These are phyloP conservation scores for Fusarium papillatum DNA, from an alignment of 2,329 filamentous ascomycete genomes.

Conservation along the genomic window DNA sequence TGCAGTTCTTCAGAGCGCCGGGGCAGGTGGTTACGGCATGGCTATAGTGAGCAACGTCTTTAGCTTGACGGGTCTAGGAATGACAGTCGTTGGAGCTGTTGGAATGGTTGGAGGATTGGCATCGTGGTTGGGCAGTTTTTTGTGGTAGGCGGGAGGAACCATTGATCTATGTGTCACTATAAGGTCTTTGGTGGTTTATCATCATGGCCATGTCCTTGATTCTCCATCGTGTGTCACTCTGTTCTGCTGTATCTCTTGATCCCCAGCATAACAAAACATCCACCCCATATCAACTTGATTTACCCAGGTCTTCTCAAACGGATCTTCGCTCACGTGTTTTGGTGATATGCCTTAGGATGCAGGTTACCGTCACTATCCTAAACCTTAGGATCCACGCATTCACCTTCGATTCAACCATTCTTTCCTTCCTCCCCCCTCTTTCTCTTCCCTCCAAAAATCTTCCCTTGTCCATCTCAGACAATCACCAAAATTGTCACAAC, in stretches of 20 bases:
- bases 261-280: not conserved
- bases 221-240: not conserved
- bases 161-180: not conserved
- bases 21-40: constrained; percentile 40
- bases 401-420: too few species aligned
- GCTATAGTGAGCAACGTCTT: constrained; percentile 1
- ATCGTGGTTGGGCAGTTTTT: not conserved
- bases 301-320: not conserved
- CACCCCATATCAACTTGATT: not conserved
- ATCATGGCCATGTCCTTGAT: not conserved
- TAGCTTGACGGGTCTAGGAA: not conserved
- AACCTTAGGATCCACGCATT: not conserved
- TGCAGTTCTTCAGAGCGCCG: constrained; percentile 48
- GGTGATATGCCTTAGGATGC: not conserved
- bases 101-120: not conserved
- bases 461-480: not conserved
- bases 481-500: not conserved
- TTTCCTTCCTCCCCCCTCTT: not conserved
- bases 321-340: not conserved
- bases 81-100: not conserved
- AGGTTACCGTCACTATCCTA: not conserved
- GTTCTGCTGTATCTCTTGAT: not conserved
- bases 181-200: not conserved
- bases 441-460: not conserved
- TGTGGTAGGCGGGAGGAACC: not conserved